phyloP scores from a whole-genome alignment of 2,329 filamentous ascomycete species.

The Pseudophaeomoniella oleicola region DNA sequence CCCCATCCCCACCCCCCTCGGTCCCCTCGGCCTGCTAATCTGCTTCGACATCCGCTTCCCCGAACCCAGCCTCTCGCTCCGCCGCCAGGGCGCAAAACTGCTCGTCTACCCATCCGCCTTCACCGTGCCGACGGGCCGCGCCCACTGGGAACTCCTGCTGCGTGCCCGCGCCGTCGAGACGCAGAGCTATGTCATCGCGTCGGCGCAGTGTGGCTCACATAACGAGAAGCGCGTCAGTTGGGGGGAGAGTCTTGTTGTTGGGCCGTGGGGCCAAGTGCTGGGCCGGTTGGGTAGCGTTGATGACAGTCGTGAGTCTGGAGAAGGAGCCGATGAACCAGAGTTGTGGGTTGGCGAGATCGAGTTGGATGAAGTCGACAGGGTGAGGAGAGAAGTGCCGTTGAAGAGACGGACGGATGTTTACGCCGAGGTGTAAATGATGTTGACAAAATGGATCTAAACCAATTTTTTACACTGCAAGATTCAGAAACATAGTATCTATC shows the following conservation, averaged over 20 bases:
- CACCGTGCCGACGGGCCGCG: conserved; percentile 67
- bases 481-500: no score
- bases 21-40: conserved; percentile 64
- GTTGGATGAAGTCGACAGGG: conserved; percentile 33
- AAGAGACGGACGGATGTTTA: conserved; percentile 39
- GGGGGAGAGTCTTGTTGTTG: conserved; percentile 71
- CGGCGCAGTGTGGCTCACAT: conserved; percentile 65
- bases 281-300: conserved; percentile 40
- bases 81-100: conserved; percentile 54
- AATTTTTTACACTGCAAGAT: no score
- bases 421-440: conserved; percentile 27
- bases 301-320: conserved; percentile 9
- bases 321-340: conserved; percentile 21
- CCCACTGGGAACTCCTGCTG: conserved; percentile 74
- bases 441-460: no score
- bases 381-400: conserved; percentile 42
- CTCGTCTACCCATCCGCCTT: conserved; percentile 84
- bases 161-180: conserved; percentile 76
- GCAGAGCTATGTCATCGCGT: conserved; percentile 73
- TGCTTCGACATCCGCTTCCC: conserved; percentile 87
- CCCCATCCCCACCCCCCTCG: conserved; percentile 60
- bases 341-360: conserved; percentile 40
- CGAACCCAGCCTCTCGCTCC: conserved; percentile 55
- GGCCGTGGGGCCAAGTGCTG: conserved; percentile 71
- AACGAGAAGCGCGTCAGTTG: conserved; percentile 69